Evolutionary conservation across 176 grass and related monocot species (phyloP).

Genomic region (Carex myosuroides): DNA sequence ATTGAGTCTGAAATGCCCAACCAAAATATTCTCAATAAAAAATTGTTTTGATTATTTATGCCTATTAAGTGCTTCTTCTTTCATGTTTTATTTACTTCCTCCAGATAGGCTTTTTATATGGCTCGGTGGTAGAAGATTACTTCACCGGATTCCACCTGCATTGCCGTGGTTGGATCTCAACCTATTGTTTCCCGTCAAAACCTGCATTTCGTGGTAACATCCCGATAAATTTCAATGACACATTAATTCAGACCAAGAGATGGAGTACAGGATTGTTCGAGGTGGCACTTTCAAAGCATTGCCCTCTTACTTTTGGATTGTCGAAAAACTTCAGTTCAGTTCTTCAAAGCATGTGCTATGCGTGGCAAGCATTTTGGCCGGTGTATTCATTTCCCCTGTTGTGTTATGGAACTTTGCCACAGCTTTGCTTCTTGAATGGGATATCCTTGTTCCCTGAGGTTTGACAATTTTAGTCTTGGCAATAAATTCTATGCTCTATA

Average conservation of each 20-base stretch:
- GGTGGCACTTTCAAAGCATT: conserved; percentile 40
- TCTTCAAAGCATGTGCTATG: conserved; percentile 39
- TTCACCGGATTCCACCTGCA: conserved; percentile 65
- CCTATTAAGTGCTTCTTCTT: not conserved
- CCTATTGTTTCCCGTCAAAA: conserved; percentile 35
- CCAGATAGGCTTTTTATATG: conserved; percentile 56
- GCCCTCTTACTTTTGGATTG: conserved; percentile 34
- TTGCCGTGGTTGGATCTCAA: conserved; percentile 49
- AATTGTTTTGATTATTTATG: not conserved
- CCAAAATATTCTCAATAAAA: not conserved
- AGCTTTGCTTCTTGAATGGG: conserved; percentile 37
- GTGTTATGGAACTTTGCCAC: conserved; percentile 44
- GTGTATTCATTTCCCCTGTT: conserved; percentile 33
- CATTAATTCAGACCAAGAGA: conserved; percentile 54
- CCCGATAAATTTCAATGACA: conserved; percentile 53
- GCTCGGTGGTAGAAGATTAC: conserved; percentile 54
- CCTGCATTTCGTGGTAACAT: conserved; percentile 45
- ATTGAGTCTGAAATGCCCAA: not conserved
- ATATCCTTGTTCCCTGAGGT: conserved; percentile 34
- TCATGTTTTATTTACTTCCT: not conserved
- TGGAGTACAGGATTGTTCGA: conserved; percentile 49
- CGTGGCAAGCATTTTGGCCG: conserved; percentile 27
- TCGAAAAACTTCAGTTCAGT: conserved; percentile 15
- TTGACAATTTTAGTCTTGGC: not conserved
- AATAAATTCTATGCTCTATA: not conserved